Evolutionary conservation across 805 yeast genomes (phyloP), one percentile per base, ranked within the genome.

Genomic region (Metschnikowia proteae): DNA sequence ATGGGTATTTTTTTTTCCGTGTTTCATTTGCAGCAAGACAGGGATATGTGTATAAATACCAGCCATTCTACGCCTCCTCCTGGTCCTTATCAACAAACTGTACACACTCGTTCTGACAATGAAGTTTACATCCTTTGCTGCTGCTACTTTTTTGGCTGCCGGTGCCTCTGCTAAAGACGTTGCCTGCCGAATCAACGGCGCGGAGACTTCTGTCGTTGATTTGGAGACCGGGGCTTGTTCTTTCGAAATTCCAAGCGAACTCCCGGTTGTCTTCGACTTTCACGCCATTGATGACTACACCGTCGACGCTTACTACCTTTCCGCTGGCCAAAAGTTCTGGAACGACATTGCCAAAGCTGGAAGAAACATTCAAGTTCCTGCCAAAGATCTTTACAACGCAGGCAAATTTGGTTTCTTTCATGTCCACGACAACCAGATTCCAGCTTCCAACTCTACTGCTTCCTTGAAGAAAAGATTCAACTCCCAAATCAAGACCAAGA

Each of bases 171-270:
- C 75, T 34, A 36, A 52, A 37, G 60, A 67, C 48, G 76, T 70
- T 38, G 71, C 65, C 32, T 71, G 76, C 61, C 54, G 61, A 38
- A 68, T 68, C 38, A 56, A 65, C 53, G 75, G 74, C 52, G 59
- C 32, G 29, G 47, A 59, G 35, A 63, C 61, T 37, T 67, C 70
- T 25, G 60, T 62, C 36, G 76, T 71, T 33, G 74, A 69, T 60
- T 64, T 64, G 54, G 75, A 64, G 48, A 64, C 75, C 38, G 76
- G 74, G 50, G 48, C 48, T 6, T 71, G 76, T 62, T 64, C 69
- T 40, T 70, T 71, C 67, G 52, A 65, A 23, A 51, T 71, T 44
- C 74, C 73, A 50, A 44, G 54, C 2, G 5, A 43, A 28, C 63
- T 53, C 42, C 69, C 73, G 36, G 59, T 53, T 17, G 31, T 38